These are phyloP conservation scores for Pleurotus giganteus DNA, from an alignment of 768 basidiomycete species.

Conservation along the genomic window DNA sequence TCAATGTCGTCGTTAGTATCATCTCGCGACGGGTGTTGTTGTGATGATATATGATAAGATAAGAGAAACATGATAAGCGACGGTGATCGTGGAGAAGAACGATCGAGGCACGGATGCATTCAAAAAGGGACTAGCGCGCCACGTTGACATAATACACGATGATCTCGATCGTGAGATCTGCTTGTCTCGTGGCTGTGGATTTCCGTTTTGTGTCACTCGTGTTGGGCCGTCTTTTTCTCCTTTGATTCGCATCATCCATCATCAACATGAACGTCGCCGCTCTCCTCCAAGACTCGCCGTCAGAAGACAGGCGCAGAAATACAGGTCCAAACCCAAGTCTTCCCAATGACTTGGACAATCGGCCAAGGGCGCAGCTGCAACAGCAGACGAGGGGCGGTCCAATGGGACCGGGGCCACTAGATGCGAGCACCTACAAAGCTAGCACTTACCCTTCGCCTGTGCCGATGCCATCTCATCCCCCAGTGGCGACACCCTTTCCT, in stretches of 20 bases:
- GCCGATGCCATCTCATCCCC: neutral
- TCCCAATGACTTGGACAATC: constrained; percentile 8
- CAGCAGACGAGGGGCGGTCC: constrained; percentile 28
- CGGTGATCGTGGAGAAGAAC: constrained; percentile 9
- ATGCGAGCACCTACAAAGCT: constrained; percentile 10
- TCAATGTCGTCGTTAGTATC: too few species aligned
- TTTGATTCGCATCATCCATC: constrained; percentile 9
- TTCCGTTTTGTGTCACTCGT: constrained; percentile 7
- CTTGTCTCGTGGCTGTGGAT: constrained; percentile 9
- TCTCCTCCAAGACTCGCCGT: constrained; percentile 69
- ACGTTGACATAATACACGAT: constrained; percentile 9
- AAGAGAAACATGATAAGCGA: neutral
- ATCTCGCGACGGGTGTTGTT: neutral
- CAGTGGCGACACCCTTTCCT: neutral
- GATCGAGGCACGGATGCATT: constrained; percentile 8
- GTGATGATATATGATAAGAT: neutral
- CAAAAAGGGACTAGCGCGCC: constrained; percentile 5
- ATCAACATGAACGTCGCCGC: constrained; percentile 50
- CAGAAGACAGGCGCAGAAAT: constrained; percentile 37
- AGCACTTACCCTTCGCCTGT: constrained; percentile 17
- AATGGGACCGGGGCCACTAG: constrained; percentile 2
- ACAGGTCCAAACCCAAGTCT: neutral
- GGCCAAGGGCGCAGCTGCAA: constrained; percentile 24
- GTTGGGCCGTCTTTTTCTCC: constrained; percentile 1
- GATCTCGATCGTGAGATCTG: constrained; percentile 11